Percentiles rank a stretch among this genome's conserved stretches.
These are phyloP conservation scores for Rhizophagus clarus DNA, from an alignment of 192 early-diverging fungal genomes.

Conservation along the genomic window DNA sequence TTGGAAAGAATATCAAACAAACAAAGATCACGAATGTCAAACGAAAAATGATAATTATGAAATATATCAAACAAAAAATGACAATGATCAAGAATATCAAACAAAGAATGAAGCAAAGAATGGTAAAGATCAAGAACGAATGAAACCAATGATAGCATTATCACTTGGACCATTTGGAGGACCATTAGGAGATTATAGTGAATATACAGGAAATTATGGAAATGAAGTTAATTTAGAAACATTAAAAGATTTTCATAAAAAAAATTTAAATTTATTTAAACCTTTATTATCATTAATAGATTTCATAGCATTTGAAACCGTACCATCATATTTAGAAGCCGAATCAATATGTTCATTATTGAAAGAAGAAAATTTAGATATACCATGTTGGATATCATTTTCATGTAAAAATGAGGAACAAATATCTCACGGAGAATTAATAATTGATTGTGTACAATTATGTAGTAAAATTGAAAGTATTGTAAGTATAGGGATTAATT, in stretches of 20 bases:
- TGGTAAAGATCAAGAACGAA: neutral
- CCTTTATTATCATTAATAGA: slow-evolving; percentile 43
- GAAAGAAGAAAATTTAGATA: slow-evolving; percentile 14
- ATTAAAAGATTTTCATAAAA: slow-evolving; percentile 58
- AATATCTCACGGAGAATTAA: slow-evolving; percentile 54
- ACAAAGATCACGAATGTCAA: neutral
- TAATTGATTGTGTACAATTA: slow-evolving; percentile 43
- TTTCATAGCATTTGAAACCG: slow-evolving; percentile 69
- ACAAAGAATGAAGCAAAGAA: neutral
- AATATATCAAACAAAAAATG: neutral
- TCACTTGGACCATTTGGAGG: slow-evolving; percentile 72
- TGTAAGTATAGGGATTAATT: slow-evolving; percentile 66
- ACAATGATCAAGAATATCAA: slow-evolving; percentile 25
- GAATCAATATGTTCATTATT: slow-evolving; percentile 51
- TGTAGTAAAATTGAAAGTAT: slow-evolving; percentile 39
- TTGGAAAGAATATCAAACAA: slow-evolving; percentile 19
- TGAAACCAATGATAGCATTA: slow-evolving; percentile 49
- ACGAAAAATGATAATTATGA: no score
- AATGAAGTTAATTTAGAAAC: slow-evolving; percentile 32
- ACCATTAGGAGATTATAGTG: slow-evolving; percentile 59
- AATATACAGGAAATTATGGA: slow-evolving; percentile 68
- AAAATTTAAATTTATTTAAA: slow-evolving; percentile 43
- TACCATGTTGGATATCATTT: slow-evolving; percentile 60
- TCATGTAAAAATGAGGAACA: slow-evolving; percentile 39
- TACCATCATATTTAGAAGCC: slow-evolving; percentile 62